A percentile compares a stretch with the other conserved stretches of the same genome.
These are phyloP conservation scores for Talaromyces pinophilus DNA, from an alignment of 2,329 filamentous ascomycete genomes.

Conservation along the genomic window DNA sequence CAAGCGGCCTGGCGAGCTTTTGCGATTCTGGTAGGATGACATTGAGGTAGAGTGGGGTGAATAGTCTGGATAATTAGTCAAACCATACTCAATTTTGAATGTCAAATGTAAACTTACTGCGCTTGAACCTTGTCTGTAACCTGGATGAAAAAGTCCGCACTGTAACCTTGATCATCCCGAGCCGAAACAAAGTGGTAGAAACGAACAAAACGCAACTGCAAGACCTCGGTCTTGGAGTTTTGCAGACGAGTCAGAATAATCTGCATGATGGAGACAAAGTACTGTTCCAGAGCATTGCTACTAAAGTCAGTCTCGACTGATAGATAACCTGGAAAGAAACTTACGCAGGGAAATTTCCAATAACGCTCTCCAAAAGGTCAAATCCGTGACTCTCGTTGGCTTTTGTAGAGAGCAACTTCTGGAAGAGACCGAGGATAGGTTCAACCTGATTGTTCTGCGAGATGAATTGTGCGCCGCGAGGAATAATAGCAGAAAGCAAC, in stretches of 20 bases:
- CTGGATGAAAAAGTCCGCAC: conserved; percentile 86
- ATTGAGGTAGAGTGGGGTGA: conserved; percentile 79
- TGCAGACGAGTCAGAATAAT: conserved; percentile 74
- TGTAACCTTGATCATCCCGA: conserved; percentile 75
- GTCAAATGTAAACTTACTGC: conserved; percentile 47
- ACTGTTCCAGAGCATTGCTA: conserved; percentile 68
- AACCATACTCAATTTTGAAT: not conserved
- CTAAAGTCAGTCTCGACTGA: conserved; percentile 14
- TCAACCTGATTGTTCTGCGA: conserved; percentile 78
- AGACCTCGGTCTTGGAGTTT: conserved; percentile 77
- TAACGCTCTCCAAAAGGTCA: conserved; percentile 81
- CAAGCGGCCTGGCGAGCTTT: conserved; percentile 80
- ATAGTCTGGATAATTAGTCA: conserved; percentile 55
- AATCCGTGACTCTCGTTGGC: conserved; percentile 84
- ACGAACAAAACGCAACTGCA: conserved; percentile 82
- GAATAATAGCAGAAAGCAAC: conserved; percentile 79
- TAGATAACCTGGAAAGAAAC: conserved; percentile 35
- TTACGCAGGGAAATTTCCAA: conserved; percentile 71
- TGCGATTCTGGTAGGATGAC: conserved; percentile 88
- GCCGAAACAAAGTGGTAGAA: conserved; percentile 94
- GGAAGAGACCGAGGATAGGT: conserved; percentile 91
- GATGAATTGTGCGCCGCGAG: conserved; percentile 72
- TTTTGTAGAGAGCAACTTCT: conserved; percentile 79
- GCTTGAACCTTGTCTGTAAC: conserved; percentile 80
- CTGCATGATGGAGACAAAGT: conserved; percentile 76